Percentiles rank a stretch among this genome's conserved stretches.
phyloP scores from a whole-genome alignment of 768 basidiomycete species.

The Calocybe indica region DNA sequence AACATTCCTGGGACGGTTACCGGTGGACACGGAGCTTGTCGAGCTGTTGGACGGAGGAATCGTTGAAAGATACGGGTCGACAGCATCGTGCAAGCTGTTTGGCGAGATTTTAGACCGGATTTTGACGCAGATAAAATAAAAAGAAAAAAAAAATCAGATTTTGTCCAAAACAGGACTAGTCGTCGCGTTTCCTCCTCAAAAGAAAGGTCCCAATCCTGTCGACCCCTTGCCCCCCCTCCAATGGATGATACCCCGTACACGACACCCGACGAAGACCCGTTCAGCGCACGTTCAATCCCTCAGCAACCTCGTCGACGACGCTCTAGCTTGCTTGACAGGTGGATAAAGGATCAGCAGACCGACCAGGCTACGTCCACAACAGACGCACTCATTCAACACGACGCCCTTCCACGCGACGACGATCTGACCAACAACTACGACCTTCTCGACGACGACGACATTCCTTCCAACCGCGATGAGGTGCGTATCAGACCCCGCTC shows the following conservation, averaged over 20 bases:
- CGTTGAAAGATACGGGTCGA: constrained; percentile 69
- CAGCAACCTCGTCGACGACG: constrained; percentile 30
- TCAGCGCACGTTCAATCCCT: constrained; percentile 31
- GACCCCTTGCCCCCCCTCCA: background rate
- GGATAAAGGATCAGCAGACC: constrained; percentile 45
- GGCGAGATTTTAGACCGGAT: constrained; percentile 29
- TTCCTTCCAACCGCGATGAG: constrained; percentile 22
- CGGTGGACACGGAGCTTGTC: constrained; percentile 90
- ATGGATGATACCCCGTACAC: constrained; percentile 43
- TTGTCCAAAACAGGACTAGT: background rate
- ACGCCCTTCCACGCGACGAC: constrained; percentile 18
- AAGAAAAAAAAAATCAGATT: constrained; percentile 3
- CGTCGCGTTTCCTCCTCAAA: constrained; percentile 1
- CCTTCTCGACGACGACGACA: constrained; percentile 45
- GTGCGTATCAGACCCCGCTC: too few species aligned
- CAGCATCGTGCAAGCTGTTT: constrained; percentile 61
- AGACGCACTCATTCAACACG: constrained; percentile 7
- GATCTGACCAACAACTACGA: constrained; percentile 39
- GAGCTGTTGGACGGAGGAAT: constrained; percentile 68
- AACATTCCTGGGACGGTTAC: constrained; percentile 79
- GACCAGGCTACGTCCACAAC: constrained; percentile 9
- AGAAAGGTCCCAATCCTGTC: background rate
- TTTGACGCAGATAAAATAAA: background rate
- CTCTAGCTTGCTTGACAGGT: constrained; percentile 49
- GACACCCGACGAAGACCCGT: constrained; percentile 46